Percentiles rank a stretch among this genome's conserved stretches.
phyloP scores from a whole-genome alignment of 768 basidiomycete species.

The Lenzites betulinus region DNA sequence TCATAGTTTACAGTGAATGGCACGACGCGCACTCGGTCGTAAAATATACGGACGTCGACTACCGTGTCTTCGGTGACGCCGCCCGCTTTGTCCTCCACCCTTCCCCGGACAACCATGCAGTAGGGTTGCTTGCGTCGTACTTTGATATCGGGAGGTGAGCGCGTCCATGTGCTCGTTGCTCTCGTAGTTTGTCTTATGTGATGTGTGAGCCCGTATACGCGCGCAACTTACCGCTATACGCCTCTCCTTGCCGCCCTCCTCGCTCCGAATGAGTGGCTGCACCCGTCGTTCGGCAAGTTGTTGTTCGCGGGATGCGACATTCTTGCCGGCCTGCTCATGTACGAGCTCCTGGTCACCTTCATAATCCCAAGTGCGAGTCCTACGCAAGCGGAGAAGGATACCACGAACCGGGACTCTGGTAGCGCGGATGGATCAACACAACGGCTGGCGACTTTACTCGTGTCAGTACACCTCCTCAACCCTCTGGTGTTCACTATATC shows the following conservation, averaged over 20 bases:
- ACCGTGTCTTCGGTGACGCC: constrained; percentile 93
- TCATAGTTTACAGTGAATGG: constrained; percentile 89
- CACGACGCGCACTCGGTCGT: constrained; percentile 81
- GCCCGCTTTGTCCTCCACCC: constrained; percentile 59
- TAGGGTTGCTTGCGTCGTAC: constrained; percentile 54
- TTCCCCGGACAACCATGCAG: constrained; percentile 50
- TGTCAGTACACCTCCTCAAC: constrained; percentile 81
- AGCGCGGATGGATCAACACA: background rate
- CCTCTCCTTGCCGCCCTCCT: constrained; percentile 86
- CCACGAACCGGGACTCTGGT: background rate
- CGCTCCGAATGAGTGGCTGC: constrained; percentile 77
- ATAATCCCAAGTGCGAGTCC: constrained; percentile 41
- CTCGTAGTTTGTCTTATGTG: background rate
- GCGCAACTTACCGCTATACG: constrained; percentile 96
- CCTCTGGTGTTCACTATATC: constrained; percentile 96
- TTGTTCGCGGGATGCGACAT: constrained; percentile 86
- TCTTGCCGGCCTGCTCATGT: constrained; percentile 72
- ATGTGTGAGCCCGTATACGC: constrained; percentile 74
- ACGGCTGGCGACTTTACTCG: constrained; percentile 55
- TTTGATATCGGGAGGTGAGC: constrained; percentile 75
- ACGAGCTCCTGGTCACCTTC: constrained; percentile 54
- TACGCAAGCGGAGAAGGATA: background rate
- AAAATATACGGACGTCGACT: constrained; percentile 99
- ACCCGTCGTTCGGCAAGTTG: constrained; percentile 89
- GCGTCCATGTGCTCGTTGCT: background rate